These are phyloP conservation scores for Berberis thunbergii DNA, from an alignment of 164 flowering plant genomes.

Conservation along the genomic window DNA sequence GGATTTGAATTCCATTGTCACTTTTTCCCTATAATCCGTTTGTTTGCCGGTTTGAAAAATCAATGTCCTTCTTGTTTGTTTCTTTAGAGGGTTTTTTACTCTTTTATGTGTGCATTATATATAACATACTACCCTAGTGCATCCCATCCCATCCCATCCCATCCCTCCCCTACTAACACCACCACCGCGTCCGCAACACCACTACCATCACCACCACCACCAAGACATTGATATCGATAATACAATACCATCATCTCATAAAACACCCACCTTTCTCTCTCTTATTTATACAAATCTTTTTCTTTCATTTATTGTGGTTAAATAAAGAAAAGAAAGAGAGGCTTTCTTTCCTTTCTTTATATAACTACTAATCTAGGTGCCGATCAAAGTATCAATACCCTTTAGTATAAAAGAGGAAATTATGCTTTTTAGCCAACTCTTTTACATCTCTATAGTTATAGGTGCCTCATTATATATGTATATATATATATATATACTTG, in stretches of 20 bases:
- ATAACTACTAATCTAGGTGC: background rate
- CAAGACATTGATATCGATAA: background rate
- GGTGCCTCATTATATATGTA: no score
- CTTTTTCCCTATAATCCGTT: constrained; percentile 23
- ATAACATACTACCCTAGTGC: no score
- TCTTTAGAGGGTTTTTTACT: background rate
- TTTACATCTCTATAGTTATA: no score
- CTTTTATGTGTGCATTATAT: background rate
- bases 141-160: background rate
- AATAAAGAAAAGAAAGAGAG: no score
- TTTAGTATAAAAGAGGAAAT: background rate
- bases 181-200: no score
- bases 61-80: constrained; percentile 12
- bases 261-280: background rate
- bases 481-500: no score
- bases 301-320: background rate
- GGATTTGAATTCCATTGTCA: constrained; percentile 20
- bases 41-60: constrained; percentile 12
- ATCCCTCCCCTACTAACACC: background rate
- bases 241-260: background rate
- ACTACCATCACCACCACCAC: no score
- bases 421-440: background rate
- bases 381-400: background rate
- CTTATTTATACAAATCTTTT: background rate
- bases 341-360: background rate